A percentile compares a stretch with the other conserved stretches of the same genome.
These are phyloP conservation scores for Carallia brachiata DNA, from an alignment of 345 rosid genomes.

Conservation along the genomic window DNA sequence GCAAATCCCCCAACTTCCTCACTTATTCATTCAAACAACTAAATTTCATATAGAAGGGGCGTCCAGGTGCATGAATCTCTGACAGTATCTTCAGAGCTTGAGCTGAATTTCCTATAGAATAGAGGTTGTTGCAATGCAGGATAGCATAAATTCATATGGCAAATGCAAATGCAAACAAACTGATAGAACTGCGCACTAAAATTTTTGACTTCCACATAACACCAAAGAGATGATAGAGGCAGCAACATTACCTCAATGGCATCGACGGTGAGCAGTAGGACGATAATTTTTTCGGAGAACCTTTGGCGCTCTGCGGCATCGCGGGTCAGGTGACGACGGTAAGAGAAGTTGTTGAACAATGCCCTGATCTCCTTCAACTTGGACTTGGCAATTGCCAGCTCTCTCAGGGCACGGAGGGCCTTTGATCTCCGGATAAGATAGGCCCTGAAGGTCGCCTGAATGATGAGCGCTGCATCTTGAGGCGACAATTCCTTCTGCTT, in stretches of 20 bases:
- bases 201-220: too few relatives aligned
- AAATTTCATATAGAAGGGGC: too few relatives aligned
- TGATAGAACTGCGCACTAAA: too few relatives aligned
- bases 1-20: too few relatives aligned
- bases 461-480: conserved; percentile 72
- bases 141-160: too few relatives aligned
- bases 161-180: too few relatives aligned
- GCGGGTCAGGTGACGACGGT: conserved; percentile 59
- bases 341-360: conserved; percentile 71
- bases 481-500: conserved; percentile 73
- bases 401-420: conserved; percentile 83
- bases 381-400: conserved; percentile 82
- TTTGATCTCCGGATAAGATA: conserved; percentile 76
- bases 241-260: conserved; percentile 74
- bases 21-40: too few relatives aligned
- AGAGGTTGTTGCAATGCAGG: too few relatives aligned
- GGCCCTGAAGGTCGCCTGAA: conserved; percentile 77
- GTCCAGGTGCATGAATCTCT: too few relatives aligned
- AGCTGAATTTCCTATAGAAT: too few relatives aligned
- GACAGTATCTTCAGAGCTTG: too few relatives aligned
- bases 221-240: neutral
- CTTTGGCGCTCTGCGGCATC: conserved; percentile 86
- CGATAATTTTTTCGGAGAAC: conserved; percentile 79
- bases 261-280: conserved; percentile 85
- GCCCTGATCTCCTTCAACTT: conserved; percentile 87